Base-by-base conservation (phyloP, 2,329 filamentous ascomycete species). In the Penicillium sp. region DNA sequence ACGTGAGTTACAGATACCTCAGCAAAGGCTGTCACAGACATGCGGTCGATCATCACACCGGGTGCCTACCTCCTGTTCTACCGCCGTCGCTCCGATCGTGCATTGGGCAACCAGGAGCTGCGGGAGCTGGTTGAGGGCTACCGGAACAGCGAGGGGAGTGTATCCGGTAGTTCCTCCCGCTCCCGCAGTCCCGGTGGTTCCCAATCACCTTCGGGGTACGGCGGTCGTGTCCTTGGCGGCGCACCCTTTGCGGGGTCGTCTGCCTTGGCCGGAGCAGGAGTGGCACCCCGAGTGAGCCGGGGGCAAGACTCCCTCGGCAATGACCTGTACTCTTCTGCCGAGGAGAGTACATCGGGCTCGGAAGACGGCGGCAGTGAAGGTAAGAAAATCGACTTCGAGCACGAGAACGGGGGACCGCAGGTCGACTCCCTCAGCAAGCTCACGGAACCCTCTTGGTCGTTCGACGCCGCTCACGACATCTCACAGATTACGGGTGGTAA, bases 1-100 rank as follows among this genome's bases (percentile, higher is more conserved):
- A 87, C 65, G 15, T 21, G 19, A 38, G n/a, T 27, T 21, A 16
- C 67, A 96, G 92, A 97, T 75, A 60, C 54, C 25, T 55, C 89
- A 90, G 8, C 85, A 83, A 13, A 90, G 92, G 82, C 81, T 64
- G 80, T 83, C 7, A 81, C 79, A 29, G 83, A 90, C 58, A 80
- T 86, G 0, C 75, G 82, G 34, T 80, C 79, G 29, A 84, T 91
- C 9, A 84, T 96, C 5, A 89, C 90, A 5, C 77, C 84, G 16
- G 87, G 89, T 21, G 94, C 94, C 0, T 99, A 99, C 75, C 83
- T 99, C 11, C 82, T 99, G 34, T 99, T 99, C 80, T 99, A 99
- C 77, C 90, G 94, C 40, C 89, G 94, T 56, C 88, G 91, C 62
- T 91, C 91, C 5, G 81, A 84, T 8, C 76, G 76, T 60, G 89